phyloP scores from a whole-genome alignment of 805 yeast genomes.

The Cyberlindnera xylosilytica region DNA sequence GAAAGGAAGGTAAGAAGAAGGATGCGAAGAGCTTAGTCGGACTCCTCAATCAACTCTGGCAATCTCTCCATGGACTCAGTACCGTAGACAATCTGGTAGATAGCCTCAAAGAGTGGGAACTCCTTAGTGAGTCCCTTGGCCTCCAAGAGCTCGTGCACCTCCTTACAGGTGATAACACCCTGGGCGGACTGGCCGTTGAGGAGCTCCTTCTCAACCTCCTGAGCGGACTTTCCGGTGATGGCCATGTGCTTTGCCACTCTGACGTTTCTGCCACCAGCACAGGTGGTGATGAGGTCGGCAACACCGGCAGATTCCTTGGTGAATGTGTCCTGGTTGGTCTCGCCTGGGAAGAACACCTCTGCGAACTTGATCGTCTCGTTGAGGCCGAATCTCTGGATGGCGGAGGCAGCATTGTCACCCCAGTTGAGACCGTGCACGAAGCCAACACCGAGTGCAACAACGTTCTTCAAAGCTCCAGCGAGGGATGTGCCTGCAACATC shows the following conservation, averaged over 20 bases:
- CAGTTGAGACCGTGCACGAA: slow-evolving; percentile 96
- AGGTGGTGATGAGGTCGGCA: slow-evolving; percentile 95
- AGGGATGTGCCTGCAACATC: slow-evolving; percentile 96
- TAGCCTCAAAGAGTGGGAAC: slow-evolving; percentile 68
- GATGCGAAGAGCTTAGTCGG: too few relatives aligned
- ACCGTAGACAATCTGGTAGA: slow-evolving; percentile 80
- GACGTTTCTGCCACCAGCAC: slow-evolving; percentile 97
- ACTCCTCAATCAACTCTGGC: slow-evolving; percentile 63
- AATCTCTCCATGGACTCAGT: slow-evolving; percentile 69
- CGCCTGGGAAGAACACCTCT: slow-evolving; percentile 65
- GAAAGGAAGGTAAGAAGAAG: too few relatives aligned
- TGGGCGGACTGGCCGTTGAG: slow-evolving; percentile 96
- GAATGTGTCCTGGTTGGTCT: slow-evolving; percentile 56
- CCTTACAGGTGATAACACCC: slow-evolving; percentile 87
- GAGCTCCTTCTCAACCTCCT: slow-evolving; percentile 79
- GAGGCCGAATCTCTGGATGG: slow-evolving; percentile 93
- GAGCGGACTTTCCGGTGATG: slow-evolving; percentile 68
- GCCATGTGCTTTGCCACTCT: slow-evolving; percentile 88
- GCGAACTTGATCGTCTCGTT: slow-evolving; percentile 89
- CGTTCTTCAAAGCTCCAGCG: slow-evolving; percentile 96
- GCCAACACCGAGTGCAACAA: slow-evolving; percentile 95
- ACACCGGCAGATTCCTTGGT: slow-evolving; percentile 96
- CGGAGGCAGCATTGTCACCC: slow-evolving; percentile 99
- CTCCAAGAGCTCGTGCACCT: slow-evolving; percentile 68
- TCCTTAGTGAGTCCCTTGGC: slow-evolving; percentile 39